Evolutionary conservation across 208 protist genomes (phyloP).

Genomic region (Angomonas deanei): DNA sequence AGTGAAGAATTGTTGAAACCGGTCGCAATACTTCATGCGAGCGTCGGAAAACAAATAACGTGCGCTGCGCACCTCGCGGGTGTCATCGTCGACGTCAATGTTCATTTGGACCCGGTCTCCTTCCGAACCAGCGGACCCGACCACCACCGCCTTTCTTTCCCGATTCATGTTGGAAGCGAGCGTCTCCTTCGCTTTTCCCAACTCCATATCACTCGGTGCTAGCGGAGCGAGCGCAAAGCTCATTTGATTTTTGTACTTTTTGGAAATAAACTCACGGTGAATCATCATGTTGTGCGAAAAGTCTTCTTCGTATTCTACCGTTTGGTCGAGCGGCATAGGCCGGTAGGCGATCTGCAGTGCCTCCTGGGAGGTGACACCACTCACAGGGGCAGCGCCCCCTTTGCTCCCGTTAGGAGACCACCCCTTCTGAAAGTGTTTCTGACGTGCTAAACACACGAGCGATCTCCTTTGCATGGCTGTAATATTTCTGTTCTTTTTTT

Average conservation of each 20-base stretch:
- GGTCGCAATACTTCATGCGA: conserved; percentile 79
- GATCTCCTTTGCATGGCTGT: too few relatives aligned
- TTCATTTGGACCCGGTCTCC: conserved; percentile 59
- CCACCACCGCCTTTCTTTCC: conserved; percentile 49
- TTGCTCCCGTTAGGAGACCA: conserved; percentile 72
- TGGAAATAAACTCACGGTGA: conserved; percentile 81
- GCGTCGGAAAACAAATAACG: conserved; percentile 79
- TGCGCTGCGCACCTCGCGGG: conserved; percentile 63
- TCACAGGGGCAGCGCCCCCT: conserved; percentile 56
- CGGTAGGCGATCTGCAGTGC: conserved; percentile 79
- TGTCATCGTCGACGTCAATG: conserved; percentile 53
- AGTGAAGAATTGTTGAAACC: conserved; percentile 77
- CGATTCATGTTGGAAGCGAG: conserved; percentile 76
- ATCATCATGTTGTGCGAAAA: conserved; percentile 82
- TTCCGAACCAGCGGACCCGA: conserved; percentile 31
- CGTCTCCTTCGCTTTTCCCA: conserved; percentile 45
- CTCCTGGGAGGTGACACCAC: conserved; percentile 69
- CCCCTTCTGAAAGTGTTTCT: conserved; percentile 60
- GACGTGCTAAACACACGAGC: conserved; percentile 20
- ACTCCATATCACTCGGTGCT: conserved; percentile 72
- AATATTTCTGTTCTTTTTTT: background rate
- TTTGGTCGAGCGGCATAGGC: conserved; percentile 65
- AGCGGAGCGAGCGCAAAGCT: conserved; percentile 48
- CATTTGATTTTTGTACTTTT: conserved; percentile 51
- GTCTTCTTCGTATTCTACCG: conserved; percentile 87